Evolutionary conservation across 768 basidiomycete species (phyloP).

Genomic region (Lentinula aciculospora): DNA sequence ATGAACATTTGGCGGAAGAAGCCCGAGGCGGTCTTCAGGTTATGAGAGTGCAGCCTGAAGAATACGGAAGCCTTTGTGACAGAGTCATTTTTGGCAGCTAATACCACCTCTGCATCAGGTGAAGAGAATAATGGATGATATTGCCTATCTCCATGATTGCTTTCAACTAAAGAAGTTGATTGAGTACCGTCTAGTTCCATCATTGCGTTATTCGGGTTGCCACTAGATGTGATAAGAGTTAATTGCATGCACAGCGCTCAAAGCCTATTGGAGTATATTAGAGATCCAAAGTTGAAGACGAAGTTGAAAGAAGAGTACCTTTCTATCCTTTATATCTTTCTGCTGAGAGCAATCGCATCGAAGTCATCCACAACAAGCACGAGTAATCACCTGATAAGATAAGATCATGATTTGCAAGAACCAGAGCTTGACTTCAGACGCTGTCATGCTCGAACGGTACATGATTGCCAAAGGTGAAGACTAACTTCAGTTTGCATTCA

Average conservation of each 20-base stretch:
- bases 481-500: no score
- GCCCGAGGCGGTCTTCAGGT: slow-evolving; percentile 57
- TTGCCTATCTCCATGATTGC: background rate
- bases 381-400: no score
- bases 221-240: background rate
- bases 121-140: slow-evolving; percentile 47
- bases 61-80: slow-evolving; percentile 26
- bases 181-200: slow-evolving; percentile 1
- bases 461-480: no score
- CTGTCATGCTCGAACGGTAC: no score
- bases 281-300: no score
- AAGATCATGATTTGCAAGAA: no score
- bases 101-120: slow-evolving; percentile 48
- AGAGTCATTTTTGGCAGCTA: slow-evolving; percentile 38
- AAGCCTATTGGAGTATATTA: background rate
- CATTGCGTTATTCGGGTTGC: background rate
- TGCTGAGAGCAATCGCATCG: no score
- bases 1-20: slow-evolving; percentile 61
- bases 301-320: background rate
- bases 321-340: background rate
- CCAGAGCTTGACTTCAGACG: no score
- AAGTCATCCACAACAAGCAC: no score
- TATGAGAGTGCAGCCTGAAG: slow-evolving; percentile 56
- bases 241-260: background rate
- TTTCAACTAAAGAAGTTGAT: background rate